phyloP scores from a whole-genome alignment of 345 rosid genomes.

The Diplotaxis tenuifolia region DNA sequence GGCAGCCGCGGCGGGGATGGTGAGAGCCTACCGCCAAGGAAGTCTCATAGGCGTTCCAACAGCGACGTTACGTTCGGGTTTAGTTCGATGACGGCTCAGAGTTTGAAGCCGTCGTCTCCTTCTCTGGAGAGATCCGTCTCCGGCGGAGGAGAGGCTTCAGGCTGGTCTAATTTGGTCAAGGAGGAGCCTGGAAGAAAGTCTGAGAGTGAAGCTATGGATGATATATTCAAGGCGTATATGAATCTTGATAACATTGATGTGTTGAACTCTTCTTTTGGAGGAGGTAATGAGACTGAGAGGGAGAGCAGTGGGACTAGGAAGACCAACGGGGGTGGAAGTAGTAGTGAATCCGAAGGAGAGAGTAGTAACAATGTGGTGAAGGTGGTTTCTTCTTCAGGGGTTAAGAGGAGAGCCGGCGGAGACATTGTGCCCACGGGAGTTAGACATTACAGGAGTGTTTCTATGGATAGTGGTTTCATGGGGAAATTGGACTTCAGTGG shows the following conservation, averaged over 20 bases:
- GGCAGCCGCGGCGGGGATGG: conserved; percentile 38
- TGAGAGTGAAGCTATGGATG: conserved; percentile 59
- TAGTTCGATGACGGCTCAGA: conserved; percentile 37
- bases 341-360: conserved; percentile 75
- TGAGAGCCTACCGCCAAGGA: conserved; percentile 75
- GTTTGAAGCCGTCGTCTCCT: conserved; percentile 58
- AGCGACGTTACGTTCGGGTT: conserved; percentile 88
- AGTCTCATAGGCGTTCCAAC: conserved; percentile 79
- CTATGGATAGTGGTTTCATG: conserved; percentile 70
- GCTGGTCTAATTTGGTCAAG: conserved; percentile 47
- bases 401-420: conserved; percentile 58
- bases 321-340: conserved; percentile 46
- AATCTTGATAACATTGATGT: conserved; percentile 65
- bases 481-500: conserved; percentile 48
- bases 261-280: conserved; percentile 63
- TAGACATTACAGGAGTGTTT: conserved; percentile 63
- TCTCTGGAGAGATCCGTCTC: conserved; percentile 50
- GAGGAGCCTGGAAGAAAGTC: conserved; percentile 43
- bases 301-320: conserved; percentile 55
- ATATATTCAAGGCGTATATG: conserved; percentile 62
- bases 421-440: conserved; percentile 48
- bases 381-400: conserved; percentile 29
- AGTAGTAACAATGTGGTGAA: conserved; percentile 40
- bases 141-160: conserved; percentile 47
- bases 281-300: conserved; percentile 55